Evolutionary conservation across 2,329 filamentous ascomycete species (phyloP), one percentile per base, ranked within the genome.

Genomic region (Xylaria sp.): DNA sequence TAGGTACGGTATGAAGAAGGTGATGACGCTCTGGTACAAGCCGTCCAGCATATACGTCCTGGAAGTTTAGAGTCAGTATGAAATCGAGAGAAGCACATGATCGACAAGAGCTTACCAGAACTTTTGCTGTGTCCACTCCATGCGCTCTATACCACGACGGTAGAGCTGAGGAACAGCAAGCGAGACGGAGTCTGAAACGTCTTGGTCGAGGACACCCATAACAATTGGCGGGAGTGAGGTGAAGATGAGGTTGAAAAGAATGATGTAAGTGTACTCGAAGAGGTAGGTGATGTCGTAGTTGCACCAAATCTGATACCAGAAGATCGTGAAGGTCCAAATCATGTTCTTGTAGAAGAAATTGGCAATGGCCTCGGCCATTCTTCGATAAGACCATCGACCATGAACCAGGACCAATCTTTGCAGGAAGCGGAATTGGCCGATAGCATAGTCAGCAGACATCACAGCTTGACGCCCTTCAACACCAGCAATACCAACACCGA

Each of bases 271-370:
- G 79, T 96, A 97, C 75, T 99, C 94, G 78, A 95, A 97, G 56
- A 97, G 85, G 73, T 97, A 97, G 51, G 93, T 93, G 74, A 93
- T 92, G 77, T 99, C 94, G 74, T 95, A 97, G 76, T 96, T 89
- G 79, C 90, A 91, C 76, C 89, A 99, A 57, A 96, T 91, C 73
- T 95, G 92, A 76, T 90, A 99, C 93, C 93, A 97, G 82, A 97
- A 97, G 60, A 99, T 89, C 49, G 89, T 84, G 71, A 97, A 93
- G 0, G 91, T 94, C 94, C 94, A 99, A 55, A 97, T 89, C 76
- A 99, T 89, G 79, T 97, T 99, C 88, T 99, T 99, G 85, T 97
- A 99, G 80, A 99, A 99, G 82, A 99, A 99, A 75, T 99, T 99
- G 74, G 92, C 91, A 70, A 95, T 97, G 52, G 88, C 90, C 78